Percentiles rank a stretch among this genome's conserved stretches.
Conservation (phyloP, 1,284 basidiomycete genomes). For the Sanghuangporus weigelae region DNA sequence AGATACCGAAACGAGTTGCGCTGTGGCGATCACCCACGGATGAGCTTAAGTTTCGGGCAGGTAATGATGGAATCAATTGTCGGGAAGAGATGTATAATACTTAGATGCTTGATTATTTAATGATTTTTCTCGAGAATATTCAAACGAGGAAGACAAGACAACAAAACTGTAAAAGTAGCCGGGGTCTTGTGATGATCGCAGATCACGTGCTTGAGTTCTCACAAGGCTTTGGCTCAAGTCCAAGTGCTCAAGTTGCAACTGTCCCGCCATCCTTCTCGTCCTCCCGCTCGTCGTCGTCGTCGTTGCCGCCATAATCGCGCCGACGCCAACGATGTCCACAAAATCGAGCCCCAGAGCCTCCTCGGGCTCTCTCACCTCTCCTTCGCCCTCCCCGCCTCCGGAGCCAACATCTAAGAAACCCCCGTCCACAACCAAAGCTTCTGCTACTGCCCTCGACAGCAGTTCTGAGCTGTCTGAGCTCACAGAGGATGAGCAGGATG, state of each 20-base stretch:
- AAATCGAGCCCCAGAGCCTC: constrained; percentile 55
- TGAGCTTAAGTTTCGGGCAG: neutral
- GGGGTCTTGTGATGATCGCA: neutral
- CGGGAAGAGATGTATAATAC: too few relatives aligned
- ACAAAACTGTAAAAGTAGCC: neutral
- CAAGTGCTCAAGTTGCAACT: neutral
- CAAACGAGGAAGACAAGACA: neutral
- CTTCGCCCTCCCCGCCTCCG: constrained; percentile 42
- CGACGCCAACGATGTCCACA: constrained; percentile 28
- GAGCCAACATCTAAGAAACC: constrained; percentile 21
- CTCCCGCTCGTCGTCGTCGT: constrained; percentile 1
- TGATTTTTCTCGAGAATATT: too few relatives aligned
- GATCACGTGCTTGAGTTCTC: neutral
- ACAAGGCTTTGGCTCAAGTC: neutral
- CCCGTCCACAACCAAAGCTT: constrained; percentile 15
- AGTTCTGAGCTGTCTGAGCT: constrained; percentile 76
- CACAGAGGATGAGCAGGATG: constrained; percentile 64
- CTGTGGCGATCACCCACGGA: neutral
- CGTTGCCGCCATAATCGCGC: neutral
- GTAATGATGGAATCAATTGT: neutral
- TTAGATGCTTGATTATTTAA: neutral
- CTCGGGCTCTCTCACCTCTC: constrained; percentile 59
- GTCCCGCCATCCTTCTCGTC: neutral
- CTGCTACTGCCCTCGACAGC: constrained; percentile 38
- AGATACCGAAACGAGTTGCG: neutral